phyloP scores from a whole-genome alignment of 140 eudicot species.

The Oenanthe javanica region DNA sequence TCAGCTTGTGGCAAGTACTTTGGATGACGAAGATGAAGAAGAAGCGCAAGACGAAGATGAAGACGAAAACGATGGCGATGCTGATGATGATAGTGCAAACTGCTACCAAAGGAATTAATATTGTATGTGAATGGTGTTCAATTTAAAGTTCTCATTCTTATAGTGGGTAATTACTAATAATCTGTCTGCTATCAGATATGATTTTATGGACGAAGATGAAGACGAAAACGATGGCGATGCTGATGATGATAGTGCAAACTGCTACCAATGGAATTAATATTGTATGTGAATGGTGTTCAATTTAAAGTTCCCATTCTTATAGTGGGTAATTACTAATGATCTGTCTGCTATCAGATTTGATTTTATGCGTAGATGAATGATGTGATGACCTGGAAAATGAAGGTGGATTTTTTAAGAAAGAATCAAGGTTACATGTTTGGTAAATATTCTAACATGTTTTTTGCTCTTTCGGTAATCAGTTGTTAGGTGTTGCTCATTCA shows the following conservation, averaged over 20 bases:
- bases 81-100: background rate
- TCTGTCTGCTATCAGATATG: background rate
- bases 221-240: background rate
- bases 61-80: background rate
- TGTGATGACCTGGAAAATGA: background rate
- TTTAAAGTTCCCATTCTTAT: background rate
- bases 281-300: background rate
- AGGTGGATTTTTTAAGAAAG: background rate
- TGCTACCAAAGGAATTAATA: background rate
- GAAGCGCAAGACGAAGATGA: background rate
- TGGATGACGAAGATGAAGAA: background rate
- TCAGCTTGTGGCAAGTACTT: constrained; percentile 3
- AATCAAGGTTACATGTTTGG: constrained; percentile 1
- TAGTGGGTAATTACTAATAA: background rate
- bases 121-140: background rate
- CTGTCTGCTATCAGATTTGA: background rate
- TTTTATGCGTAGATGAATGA: background rate
- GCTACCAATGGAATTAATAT: background rate
- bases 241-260: background rate
- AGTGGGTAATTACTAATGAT: background rate
- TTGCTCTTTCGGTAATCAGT: background rate
- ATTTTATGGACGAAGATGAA: background rate
- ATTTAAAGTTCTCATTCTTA: background rate
- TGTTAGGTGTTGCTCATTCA: background rate
- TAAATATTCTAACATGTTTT: background rate